A percentile compares a stretch with the other conserved stretches of the same genome.
Conservation (phyloP, 768 basidiomycete genomes). For the Trametes villosa region DNA sequence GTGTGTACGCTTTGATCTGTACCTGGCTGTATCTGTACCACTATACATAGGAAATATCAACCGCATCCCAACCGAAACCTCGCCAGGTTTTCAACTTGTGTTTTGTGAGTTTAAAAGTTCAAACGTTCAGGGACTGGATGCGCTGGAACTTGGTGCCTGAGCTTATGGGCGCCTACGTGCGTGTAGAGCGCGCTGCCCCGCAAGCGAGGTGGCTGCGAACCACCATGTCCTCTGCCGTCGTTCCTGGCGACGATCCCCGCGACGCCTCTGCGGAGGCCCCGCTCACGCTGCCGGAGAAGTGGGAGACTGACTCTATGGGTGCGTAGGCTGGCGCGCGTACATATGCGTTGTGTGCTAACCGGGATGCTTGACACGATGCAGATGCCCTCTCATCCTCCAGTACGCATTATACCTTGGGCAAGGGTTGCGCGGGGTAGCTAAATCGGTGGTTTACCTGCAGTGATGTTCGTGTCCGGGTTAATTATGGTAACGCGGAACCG, state of each 20-base stretch:
- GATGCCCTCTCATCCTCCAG: slow-evolving; percentile 33
- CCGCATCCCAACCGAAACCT: too few relatives aligned
- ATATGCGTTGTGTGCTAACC: background rate
- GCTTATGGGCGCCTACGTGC: background rate
- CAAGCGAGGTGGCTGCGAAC: slow-evolving; percentile 12
- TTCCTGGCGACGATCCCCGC: slow-evolving; percentile 59
- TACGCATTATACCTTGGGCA: background rate
- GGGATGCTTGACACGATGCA: slow-evolving; percentile 7
- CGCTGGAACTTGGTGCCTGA: background rate
- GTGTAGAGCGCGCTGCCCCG: background rate
- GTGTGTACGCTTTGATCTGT: slow-evolving; percentile 15
- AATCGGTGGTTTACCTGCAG: slow-evolving; percentile 33
- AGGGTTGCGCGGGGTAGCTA: background rate
- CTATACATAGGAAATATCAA: background rate
- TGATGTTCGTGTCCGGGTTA: slow-evolving; percentile 72
- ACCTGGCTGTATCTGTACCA: slow-evolving; percentile 15
- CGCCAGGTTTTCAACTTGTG: too few relatives aligned
- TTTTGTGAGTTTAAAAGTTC: too few relatives aligned
- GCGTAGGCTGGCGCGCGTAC: slow-evolving; percentile 23
- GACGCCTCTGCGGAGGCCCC: slow-evolving; percentile 64
- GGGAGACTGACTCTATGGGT: slow-evolving; percentile 62
- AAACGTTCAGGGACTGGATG: too few relatives aligned
- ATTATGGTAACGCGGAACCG: slow-evolving; percentile 60
- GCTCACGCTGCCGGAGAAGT: slow-evolving; percentile 63
- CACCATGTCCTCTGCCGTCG: slow-evolving; percentile 24